Percentiles rank a stretch among this genome's conserved stretches.
Evolutionary conservation across 2,329 filamentous ascomycete genomes (phyloP).

Genomic region (Xylariaceae sp.): DNA sequence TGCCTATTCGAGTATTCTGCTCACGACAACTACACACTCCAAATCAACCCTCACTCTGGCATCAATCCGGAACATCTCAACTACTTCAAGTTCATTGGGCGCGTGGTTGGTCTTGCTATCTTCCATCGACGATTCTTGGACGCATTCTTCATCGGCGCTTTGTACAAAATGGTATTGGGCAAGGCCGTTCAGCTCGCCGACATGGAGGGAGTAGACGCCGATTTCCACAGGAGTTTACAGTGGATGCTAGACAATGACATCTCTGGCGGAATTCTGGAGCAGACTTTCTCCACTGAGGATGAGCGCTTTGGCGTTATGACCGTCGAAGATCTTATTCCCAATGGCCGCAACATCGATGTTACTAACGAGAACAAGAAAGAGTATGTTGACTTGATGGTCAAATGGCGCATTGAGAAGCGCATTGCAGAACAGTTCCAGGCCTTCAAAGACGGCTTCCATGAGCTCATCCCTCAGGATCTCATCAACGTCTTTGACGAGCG

Average conservation of each 20-base stretch:
- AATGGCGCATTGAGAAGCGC: conserved; percentile 98
- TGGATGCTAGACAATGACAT: conserved; percentile 99
- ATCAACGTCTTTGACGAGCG: conserved; percentile 99
- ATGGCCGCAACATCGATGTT: conserved; percentile 87
- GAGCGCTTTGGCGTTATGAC: conserved; percentile 94
- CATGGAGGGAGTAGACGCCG: conserved; percentile 98
- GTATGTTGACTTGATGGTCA: conserved; percentile 97
- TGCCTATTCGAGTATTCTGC: conserved; percentile 99
- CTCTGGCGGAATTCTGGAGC: conserved; percentile 81
- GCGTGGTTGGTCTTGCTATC: conserved; percentile 93
- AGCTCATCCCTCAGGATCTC: conserved; percentile 91
- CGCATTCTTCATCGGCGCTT: conserved; percentile 96
- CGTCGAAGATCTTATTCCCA: conserved; percentile 88
- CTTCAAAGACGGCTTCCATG: conserved; percentile 95
- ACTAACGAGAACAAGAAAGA: conserved; percentile 99
- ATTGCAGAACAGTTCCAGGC: conserved; percentile 98
- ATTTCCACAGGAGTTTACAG: conserved; percentile 92
- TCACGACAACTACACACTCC: conserved; percentile 98
- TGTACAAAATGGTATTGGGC: conserved; percentile 98
- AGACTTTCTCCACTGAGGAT: conserved; percentile 95
- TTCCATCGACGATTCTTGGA: conserved; percentile 97
- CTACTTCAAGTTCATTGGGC: conserved; percentile 99
- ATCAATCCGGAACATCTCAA: conserved; percentile 99
- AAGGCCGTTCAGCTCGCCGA: conserved; percentile 89
- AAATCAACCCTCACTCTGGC: conserved; percentile 98